Conservation (phyloP, 306 rosid species). For the Citrullus colocynthis region DNA sequence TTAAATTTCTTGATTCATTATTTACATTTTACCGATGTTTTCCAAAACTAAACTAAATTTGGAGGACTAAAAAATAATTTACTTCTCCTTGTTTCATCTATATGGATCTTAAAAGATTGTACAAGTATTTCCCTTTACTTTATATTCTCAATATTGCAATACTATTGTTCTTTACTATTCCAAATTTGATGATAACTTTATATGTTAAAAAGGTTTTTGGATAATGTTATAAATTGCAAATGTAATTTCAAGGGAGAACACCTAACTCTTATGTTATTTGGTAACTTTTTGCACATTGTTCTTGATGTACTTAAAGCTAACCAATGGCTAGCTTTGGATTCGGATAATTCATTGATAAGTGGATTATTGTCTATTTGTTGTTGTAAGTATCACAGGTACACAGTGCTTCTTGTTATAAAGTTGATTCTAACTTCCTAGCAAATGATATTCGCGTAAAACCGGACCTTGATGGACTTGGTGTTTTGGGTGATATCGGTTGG, state of each 20-base stretch:
- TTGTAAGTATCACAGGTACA: constrained; percentile 18
- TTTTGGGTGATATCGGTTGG: constrained; percentile 42
- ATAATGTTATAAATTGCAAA: background rate
- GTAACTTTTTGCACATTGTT: background rate
- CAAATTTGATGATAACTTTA: background rate
- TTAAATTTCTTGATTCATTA: background rate
- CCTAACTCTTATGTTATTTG: background rate
- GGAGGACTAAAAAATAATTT: too few relatives aligned
- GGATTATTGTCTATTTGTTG: background rate
- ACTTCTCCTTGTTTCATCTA: background rate
- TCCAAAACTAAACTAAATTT: too few relatives aligned
- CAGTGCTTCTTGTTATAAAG: constrained; percentile 14
- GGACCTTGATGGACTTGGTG: constrained; percentile 33
- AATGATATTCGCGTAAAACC: constrained; percentile 35
- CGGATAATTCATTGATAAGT: background rate
- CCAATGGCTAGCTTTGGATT: background rate
- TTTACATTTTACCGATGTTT: too few relatives aligned
- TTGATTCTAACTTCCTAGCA: constrained; percentile 24
- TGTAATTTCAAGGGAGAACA: background rate
- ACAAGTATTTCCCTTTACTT: background rate
- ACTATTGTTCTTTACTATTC: background rate
- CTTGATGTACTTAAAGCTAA: background rate
- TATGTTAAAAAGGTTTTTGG: background rate
- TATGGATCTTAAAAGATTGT: background rate
- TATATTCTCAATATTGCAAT: background rate